Evolutionary conservation across 1,139 yeast genomes (phyloP).

Genomic region (Candida sanyaensis): DNA sequence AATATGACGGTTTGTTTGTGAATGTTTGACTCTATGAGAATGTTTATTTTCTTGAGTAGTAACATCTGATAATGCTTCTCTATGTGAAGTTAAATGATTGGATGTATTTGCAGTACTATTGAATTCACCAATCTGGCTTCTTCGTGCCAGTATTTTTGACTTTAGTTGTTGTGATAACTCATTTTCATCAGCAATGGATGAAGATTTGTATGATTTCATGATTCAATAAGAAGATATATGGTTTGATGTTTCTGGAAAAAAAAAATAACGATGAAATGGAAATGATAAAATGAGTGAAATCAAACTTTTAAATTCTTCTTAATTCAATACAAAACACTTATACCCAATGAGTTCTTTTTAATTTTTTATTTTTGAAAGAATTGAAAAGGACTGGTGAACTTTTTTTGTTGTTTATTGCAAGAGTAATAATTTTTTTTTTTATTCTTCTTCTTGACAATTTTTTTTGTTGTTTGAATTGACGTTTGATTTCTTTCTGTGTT

Average conservation of each 20-base stretch:
- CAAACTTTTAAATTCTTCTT: background rate
- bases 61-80: slow-evolving; percentile 36
- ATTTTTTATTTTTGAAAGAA: too few relatives aligned
- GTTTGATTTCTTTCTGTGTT: background rate
- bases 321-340: background rate
- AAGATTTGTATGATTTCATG: slow-evolving; percentile 12
- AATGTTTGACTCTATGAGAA: slow-evolving; percentile 10
- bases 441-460: too few relatives aligned
- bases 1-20: slow-evolving; percentile 8
- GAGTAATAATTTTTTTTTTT: background rate
- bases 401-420: background rate
- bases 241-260: background rate
- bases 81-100: slow-evolving; percentile 12
- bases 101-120: slow-evolving; percentile 3
- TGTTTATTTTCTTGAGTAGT: slow-evolving; percentile 25
- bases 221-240: background rate
- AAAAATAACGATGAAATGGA: background rate
- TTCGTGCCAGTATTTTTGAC: slow-evolving; percentile 2
- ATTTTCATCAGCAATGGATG: slow-evolving; percentile 15
- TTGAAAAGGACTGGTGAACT: background rate
- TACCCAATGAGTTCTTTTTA: background rate
- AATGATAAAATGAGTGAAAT: background rate
- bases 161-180: slow-evolving; percentile 10
- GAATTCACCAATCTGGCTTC: background rate
- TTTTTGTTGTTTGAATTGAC: background rate